Base-by-base conservation (phyloP, 2,329 filamentous ascomycete genomes). In the Diatrype stigma region DNA sequence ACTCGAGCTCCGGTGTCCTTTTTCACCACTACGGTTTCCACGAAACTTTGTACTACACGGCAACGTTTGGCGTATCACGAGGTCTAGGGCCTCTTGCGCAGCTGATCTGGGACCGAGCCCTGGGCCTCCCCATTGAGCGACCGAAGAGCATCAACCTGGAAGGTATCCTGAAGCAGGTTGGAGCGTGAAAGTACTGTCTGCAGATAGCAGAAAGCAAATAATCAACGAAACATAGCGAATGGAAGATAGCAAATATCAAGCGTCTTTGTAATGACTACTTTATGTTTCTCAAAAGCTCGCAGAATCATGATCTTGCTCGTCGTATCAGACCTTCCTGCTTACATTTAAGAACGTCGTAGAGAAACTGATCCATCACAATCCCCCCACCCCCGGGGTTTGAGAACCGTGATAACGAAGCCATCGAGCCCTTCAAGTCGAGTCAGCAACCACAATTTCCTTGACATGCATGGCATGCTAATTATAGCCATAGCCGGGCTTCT, bases 21-120 rank as follows among this genome's bases (percentile, higher is more conserved):
- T 97, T 99, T 84, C 87, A 97, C 73, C 91, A 97, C 77, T 99
- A 96, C 69, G 94, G 93, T 52, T 96, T 99, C 84, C 87, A 89
- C 70, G 90, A 97, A 77, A 96, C 93, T 0, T 80, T 97, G 11
- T 99, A 97, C 79, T 99, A 97, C 76, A 86, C 84, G 3, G 84
- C 82, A 52, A 87, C 84, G 0, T 87, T 87, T 57, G 85, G 84
- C 55, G 84, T 87, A 12, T 85, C 81, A 53, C 75, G 84, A 60
- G 84, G 84, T 48, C 77, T 99, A 16, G 94, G 94, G 7, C 94
- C 94, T 21, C 79, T 99, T 46, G 91, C 91, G 42, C 94, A 99
- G 73, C 79, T 99, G 57, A 87, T 99, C 68, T 97, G 94, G 94
- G 93, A 97, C 70, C 84, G 94, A 46, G 92, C 92, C 16, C 74